Evolutionary conservation across 2,329 filamentous ascomycete species (phyloP), one percentile per base, ranked within the genome.

Genomic region (Curvularia verruculosa): DNA sequence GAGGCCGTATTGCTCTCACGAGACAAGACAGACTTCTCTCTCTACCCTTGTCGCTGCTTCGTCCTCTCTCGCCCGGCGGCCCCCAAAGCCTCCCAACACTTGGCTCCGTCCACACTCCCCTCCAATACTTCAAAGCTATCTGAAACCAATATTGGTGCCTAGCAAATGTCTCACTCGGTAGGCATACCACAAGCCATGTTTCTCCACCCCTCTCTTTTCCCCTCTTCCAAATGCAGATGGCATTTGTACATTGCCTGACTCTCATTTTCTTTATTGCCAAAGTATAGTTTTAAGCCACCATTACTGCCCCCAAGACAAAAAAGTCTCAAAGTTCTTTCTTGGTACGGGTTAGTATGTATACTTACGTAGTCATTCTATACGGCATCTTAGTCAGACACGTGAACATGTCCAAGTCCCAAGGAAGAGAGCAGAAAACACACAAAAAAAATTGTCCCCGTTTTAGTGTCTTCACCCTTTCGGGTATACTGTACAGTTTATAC

Each of bases 401-500:
- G n/a, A n/a, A n/a, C n/a, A n/a, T n/a, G n/a, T n/a, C n/a, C n/a
- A n/a, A n/a, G n/a, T n/a, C n/a, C n/a, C n/a, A n/a, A n/a, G n/a
- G n/a, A n/a, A n/a, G n/a, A n/a, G n/a, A n/a, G n/a, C n/a, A n/a
- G n/a, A n/a, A n/a, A n/a, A n/a, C n/a, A n/a, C n/a, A n/a, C n/a
- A n/a, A n/a, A n/a, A n/a, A n/a, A n/a, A n/a, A n/a, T n/a, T n/a
- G n/a, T n/a, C n/a, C n/a, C n/a, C n/a, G n/a, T n/a, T n/a, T n/a
- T n/a, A n/a, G n/a, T n/a, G n/a, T n/a, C 8, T 26, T 29, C 9
- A 10, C 28, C 31, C 12, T n/a, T 34, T 34, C 3, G 31, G 31
- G 18, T n/a, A 39, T 41, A 56, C 47, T 52, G 18, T 52, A 56
- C 49, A 49, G 26, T 9, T n/a, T 36, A 23, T 24, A 19, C 9